Conservation (phyloP, 2,329 filamentous ascomycete genomes). For the Thielaviopsis cerberus region DNA sequence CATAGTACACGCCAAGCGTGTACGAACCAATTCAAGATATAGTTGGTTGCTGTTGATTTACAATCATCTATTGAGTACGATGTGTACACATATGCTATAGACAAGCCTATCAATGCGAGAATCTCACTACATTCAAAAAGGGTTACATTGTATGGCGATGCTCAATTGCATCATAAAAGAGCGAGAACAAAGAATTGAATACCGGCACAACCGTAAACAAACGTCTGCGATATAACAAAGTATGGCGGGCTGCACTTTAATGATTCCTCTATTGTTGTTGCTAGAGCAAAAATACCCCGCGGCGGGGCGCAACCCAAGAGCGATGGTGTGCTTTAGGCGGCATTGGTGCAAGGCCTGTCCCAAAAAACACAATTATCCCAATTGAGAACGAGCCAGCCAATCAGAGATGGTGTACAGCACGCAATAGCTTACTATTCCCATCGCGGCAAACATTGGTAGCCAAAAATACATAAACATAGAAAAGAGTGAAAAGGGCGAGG, state of each 20-base stretch:
- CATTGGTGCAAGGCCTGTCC: not conserved
- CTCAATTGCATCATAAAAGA: not conserved
- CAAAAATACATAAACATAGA: not conserved
- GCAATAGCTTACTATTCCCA: conserved; percentile 17
- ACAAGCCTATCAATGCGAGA: not conserved
- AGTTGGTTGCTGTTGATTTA: no score
- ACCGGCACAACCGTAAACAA: not conserved
- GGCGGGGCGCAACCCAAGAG: not conserved
- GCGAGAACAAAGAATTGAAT: not conserved
- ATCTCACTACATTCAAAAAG: not conserved
- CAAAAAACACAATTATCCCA: conserved; percentile 19
- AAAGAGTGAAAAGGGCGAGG: not conserved
- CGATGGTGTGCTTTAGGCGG: not conserved
- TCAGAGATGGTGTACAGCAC: conserved; percentile 17
- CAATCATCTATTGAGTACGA: no score
- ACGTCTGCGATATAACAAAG: not conserved
- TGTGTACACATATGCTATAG: no score
- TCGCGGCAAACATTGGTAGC: conserved; percentile 15
- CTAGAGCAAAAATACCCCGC: not conserved
- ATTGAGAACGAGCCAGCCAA: conserved; percentile 16
- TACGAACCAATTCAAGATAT: no score
- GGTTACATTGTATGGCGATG: not conserved
- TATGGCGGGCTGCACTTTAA: not conserved
- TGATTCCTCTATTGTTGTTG: not conserved
- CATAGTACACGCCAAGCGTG: no score